These are phyloP conservation scores for Yamadazyma laniorum DNA, from an alignment of 805 yeast genomes.

Conservation along the genomic window DNA sequence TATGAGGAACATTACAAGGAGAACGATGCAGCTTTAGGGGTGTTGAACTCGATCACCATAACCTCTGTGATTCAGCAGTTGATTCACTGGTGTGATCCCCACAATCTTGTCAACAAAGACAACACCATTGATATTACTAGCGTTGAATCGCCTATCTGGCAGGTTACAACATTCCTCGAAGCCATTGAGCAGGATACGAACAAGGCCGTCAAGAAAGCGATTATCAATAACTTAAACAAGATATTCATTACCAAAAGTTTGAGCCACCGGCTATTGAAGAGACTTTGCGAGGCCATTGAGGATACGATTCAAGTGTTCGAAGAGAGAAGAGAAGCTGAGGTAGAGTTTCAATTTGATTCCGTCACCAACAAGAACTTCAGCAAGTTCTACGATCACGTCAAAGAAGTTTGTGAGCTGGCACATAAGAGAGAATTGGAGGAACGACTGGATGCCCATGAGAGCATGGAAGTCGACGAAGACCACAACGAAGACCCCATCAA, in stretches of 20 bases:
- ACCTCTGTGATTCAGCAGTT: constrained; percentile 65
- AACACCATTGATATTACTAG: constrained; percentile 39
- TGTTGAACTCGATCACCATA: constrained; percentile 10
- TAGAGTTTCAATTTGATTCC: constrained; percentile 34
- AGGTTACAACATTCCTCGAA: constrained; percentile 53
- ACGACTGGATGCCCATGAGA: background rate
- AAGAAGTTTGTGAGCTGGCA: constrained; percentile 24
- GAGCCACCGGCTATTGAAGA: constrained; percentile 29
- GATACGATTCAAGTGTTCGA: constrained; percentile 31
- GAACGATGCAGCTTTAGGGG: constrained; percentile 3
- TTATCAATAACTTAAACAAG: constrained; percentile 50
- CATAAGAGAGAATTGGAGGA: constrained; percentile 17
- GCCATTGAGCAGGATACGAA: constrained; percentile 50
- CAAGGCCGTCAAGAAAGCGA: constrained; percentile 51
- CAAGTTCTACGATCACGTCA: constrained; percentile 26
- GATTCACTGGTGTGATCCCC: constrained; percentile 83
- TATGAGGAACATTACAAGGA: constrained; percentile 6
- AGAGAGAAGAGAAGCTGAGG: constrained; percentile 18
- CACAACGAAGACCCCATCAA: constrained; percentile 14
- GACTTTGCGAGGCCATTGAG: constrained; percentile 31
- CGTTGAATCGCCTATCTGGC: constrained; percentile 49
- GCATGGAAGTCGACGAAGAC: constrained; percentile 9
- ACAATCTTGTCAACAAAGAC: constrained; percentile 51
- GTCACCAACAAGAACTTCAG: constrained; percentile 30
- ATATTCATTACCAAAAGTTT: constrained; percentile 33